Evolutionary conservation across 2,329 filamentous ascomycete genomes (phyloP), one percentile per base, ranked within the genome.

Genomic region (Xylariaceae sp.): DNA sequence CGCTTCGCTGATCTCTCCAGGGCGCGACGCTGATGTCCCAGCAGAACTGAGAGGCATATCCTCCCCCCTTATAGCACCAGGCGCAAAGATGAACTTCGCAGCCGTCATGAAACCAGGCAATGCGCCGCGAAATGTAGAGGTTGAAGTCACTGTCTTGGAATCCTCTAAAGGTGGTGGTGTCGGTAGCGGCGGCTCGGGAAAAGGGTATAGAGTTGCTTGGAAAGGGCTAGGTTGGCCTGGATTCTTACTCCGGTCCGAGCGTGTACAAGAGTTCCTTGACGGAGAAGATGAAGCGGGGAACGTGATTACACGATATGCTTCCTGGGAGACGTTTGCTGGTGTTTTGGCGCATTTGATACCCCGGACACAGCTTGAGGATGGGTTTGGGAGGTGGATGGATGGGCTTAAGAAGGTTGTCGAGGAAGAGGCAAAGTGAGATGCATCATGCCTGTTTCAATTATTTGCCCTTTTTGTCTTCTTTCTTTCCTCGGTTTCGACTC

Each of bases 201-300:
- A 19, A 31, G 53, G 49, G 3, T 60, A 60, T 26, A 49, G 58
- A 9, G 52, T 59, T 2, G 51, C 19, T 2, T 60, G 58, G 58
- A 59, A 59, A 32, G 48, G 49, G 3, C 2, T 47, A 2, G 56
- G 51, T 2, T n/a, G 51, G 9, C 58, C 51, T 1, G 5, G 31
- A n/a, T 59, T 60, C 50, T 7, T 60, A 35, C 54, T 60, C 9
- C 58, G 29, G 5, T 53, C 58, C 9, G 56, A 60, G 52, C 58
- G 58, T 9, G 58, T 59, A 40, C 58, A 60, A 50, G 58, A 60
- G 43, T 60, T 59, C 2, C 26, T 59, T 9, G 54, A 60, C 47
- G 6, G 0, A 1, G 49, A 11, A 0, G 40, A 7, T 2, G 43
- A 26, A 0, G 58, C 56, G 5, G 56, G 53, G 2, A 11, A 0